Evolutionary conservation across 495 filamentous ascomycete genomes (phyloP), one percentile per base, ranked within the genome.

Genomic region (Tuber indicum): DNA sequence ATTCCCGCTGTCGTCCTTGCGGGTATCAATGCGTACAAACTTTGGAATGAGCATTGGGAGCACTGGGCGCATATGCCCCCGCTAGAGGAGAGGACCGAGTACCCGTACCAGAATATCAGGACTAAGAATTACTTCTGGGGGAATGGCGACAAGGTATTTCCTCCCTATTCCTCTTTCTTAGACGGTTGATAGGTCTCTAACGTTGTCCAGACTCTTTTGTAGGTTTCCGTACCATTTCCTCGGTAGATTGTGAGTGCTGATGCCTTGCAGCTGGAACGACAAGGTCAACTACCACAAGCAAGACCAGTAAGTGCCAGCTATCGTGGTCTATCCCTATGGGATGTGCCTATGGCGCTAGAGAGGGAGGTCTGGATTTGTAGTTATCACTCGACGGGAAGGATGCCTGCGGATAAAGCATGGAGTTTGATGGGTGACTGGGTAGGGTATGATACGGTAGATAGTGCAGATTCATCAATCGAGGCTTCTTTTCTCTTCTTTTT

Each of bases 11-110:
- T 98, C 76, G 86, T 92, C 78, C 85, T 93, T 79, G 89, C 91
- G 70, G 84, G 87, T 75, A 81, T 90, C 82, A 98, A 97, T 85
- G 93, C 95, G 82, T 96, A 93, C 84, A 90, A 88, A 84, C 90
- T 96, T 76, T 98, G 94, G 93, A 89, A 88, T 77, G 93, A 96
- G 89, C 94, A 98, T 86, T 97, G 94, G 94, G 92, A 96, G 87
- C 94, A 98, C 87, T 93, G 91, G 92, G 85, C 85, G 9, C 94
- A 98, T 87, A 87, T 92, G 87, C 89, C 92, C 73, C 91, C 95
- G 75, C 89, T 96, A 52, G 93, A 96, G 88, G 95, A 98, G 86
- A 90, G 92, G 83, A 83, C 87, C 80, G 91, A 97, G 87, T 98
- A 97, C 87, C 89, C 93, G 75, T 98, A 94, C 89, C 92, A 94